Conservation (phyloP, 2,329 filamentous ascomycete genomes). For the Albifimbria verrucaria region DNA sequence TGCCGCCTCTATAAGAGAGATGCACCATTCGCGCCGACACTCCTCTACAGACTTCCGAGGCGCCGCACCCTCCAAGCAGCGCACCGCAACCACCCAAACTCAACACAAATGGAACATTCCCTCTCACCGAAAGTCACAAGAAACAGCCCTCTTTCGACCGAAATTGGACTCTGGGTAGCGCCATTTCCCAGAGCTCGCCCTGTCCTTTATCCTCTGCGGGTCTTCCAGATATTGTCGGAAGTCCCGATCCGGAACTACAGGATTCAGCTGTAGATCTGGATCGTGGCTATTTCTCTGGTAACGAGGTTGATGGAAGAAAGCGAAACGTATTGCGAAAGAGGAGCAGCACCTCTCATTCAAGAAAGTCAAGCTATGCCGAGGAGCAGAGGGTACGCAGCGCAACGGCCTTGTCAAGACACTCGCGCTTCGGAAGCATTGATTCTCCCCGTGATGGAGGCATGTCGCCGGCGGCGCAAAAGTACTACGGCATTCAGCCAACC, state of each 20-base stretch:
- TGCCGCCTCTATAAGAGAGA: slow-evolving; percentile 75
- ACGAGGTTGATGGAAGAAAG: slow-evolving; percentile 72
- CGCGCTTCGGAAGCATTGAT: slow-evolving; percentile 74
- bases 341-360: slow-evolving; percentile 59
- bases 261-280: slow-evolving; percentile 65
- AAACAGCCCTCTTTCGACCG: slow-evolving; percentile 68
- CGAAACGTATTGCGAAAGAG: slow-evolving; percentile 82
- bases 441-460: slow-evolving; percentile 62
- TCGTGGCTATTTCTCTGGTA: slow-evolving; percentile 89
- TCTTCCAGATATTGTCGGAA: slow-evolving; percentile 39
- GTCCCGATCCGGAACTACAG: slow-evolving; percentile 36
- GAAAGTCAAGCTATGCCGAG: slow-evolving; percentile 73
- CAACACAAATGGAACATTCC: slow-evolving; percentile 39
- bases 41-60: slow-evolving; percentile 76
- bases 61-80: no score
- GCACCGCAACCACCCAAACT: slow-evolving; percentile 40
- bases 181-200: slow-evolving; percentile 35
- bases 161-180: slow-evolving; percentile 63
- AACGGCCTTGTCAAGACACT: slow-evolving; percentile 67
- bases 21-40: slow-evolving; percentile 82
- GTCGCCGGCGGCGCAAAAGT: slow-evolving; percentile 67
- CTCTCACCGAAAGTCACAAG: slow-evolving; percentile 46
- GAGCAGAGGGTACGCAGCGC: slow-evolving; percentile 67
- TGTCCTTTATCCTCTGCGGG: slow-evolving; percentile 53
- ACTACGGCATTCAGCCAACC: slow-evolving; percentile 53